Base-by-base conservation (phyloP, 1,284 basidiomycete species). In the Irpex lacteus region DNA sequence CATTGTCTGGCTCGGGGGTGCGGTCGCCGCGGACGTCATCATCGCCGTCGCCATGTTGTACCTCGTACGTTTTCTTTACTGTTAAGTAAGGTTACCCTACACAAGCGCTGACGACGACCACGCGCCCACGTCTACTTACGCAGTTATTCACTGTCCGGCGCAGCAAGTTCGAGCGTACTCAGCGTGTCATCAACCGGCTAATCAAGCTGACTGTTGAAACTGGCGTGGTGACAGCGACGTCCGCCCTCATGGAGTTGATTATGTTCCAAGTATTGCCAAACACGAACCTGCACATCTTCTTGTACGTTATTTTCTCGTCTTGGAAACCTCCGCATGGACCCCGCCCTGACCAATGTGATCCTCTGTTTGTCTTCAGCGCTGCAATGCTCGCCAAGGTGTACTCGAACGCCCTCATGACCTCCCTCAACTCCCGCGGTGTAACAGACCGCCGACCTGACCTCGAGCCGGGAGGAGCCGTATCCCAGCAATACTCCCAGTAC, bases 351-450 rank as follows among this genome's bases (percentile, higher is more conserved):
- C 32, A 34, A 34, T 6, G 32, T 34, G 32, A 34, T 34, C 6
- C 6, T 34, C 32, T 34, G 32, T 34, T 34, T 1, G 32, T 6
- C 5, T 34, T 34, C 18, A 70, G 73, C 38, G 71, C 71, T 3
- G 66, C 75, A 5, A 66, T 72, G 6, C 69, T 76, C 21, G 71
- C 73, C 26, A 77, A 77, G 65, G 66, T 77, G 13, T 77, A 77
- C 64, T 70, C 72, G 13, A 77, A 78, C 66, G 75, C 72, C 54
- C 67, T 78, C 2, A 62, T 78, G 13, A 56, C 54, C 54, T 56
- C 54, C n/a, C 57, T 69, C 63, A 69, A 69, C 61, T 32, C 54
- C 13, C 54, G 54, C 15, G 7, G 8, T 18, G 9, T 21, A 8
- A 11, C 11, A 9, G 34, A 53, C 18, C 50, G 50, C 21, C 21